Base-by-base conservation (phyloP, 176 grass and related monocot genomes). In the Alopecurus myosuroides region DNA sequence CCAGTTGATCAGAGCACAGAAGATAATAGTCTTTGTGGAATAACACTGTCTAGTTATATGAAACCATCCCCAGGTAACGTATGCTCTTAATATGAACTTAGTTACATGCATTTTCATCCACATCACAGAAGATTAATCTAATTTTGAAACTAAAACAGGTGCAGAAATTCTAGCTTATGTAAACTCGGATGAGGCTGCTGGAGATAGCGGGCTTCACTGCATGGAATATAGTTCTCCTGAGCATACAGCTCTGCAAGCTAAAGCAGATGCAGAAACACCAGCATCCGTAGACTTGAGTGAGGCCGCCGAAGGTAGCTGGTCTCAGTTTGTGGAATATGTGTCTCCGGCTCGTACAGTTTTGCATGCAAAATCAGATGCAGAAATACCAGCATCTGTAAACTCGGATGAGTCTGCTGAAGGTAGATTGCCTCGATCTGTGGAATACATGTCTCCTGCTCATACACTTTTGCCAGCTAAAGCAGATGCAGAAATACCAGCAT, bases 391-490 rank as follows among this genome's bases (percentile, higher is more conserved):
- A 51, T 83, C 70, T 29, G 11, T 52, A 53, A 83, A 69, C 55
- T 74, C 69, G 7, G 76, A 80, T 31, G 80, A 85, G 4, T 40
- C 64, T 78, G 63, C 69, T 4, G 13, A 60, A 58, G 50, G 11
- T 26, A 42, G 55, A 35, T 40, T 34, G 64, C 20, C 57, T 77
- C 60, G 68, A 12, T 81, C 61, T 52, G 44, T 81, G 64, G 87
- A 93, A 70, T 91, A 84, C 81, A 63, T 40, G 36, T 98, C 91
- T 82, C 92, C 92, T 23, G 74, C 64, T 67, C 88, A 82, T 67
- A 83, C 77, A 57, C 70, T 90, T 77, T 41, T 48, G 53, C 35
- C 36, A 81, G 65, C 69, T 53, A 86, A 82, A 85, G 33, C 77
- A 89, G 77, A 77, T 34, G 65, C n/a, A 70, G 53, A 81, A 42